These are phyloP conservation scores for Citrus trifoliata DNA, from an alignment of 345 rosid species.

Conservation along the genomic window DNA sequence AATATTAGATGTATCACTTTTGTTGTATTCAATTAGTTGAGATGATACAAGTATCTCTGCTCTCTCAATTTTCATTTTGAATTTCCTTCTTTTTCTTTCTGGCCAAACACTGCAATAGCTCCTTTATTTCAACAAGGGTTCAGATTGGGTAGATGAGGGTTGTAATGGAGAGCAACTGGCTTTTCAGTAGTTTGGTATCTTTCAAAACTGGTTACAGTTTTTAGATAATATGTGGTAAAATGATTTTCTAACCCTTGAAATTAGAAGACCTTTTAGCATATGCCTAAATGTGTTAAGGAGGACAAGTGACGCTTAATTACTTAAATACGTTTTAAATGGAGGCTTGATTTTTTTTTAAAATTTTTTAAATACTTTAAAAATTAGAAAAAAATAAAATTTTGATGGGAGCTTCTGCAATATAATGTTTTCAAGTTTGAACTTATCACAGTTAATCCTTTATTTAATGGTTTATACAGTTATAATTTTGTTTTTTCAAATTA, in stretches of 20 bases:
- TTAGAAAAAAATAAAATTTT: not conserved
- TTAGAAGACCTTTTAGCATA: not conserved
- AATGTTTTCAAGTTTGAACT: not conserved
- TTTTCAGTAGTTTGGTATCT: not conserved
- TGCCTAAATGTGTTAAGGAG: not conserved
- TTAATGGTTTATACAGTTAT: not conserved
- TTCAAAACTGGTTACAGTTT: not conserved
- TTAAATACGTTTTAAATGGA: not conserved
- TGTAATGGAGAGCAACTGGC: not conserved
- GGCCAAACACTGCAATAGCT: not conserved
- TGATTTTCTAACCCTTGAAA: not conserved
- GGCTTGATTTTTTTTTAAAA: not conserved
- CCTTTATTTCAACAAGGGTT: not conserved
- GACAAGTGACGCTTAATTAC: not conserved
- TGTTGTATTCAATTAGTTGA: not conserved
- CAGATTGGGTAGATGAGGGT: not conserved
- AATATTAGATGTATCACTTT: too few relatives aligned
- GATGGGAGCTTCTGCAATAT: not conserved
- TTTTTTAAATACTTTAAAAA: not conserved
- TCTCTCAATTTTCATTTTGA: not conserved
- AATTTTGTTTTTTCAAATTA: not conserved
- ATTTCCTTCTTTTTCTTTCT: not conserved
- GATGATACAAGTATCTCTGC: not conserved
- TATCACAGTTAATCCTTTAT: not conserved
- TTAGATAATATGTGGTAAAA: not conserved